These are phyloP conservation scores for Pseudogymnoascus destructans DNA, from an alignment of 2,329 filamentous ascomycete genomes.

Conservation along the genomic window DNA sequence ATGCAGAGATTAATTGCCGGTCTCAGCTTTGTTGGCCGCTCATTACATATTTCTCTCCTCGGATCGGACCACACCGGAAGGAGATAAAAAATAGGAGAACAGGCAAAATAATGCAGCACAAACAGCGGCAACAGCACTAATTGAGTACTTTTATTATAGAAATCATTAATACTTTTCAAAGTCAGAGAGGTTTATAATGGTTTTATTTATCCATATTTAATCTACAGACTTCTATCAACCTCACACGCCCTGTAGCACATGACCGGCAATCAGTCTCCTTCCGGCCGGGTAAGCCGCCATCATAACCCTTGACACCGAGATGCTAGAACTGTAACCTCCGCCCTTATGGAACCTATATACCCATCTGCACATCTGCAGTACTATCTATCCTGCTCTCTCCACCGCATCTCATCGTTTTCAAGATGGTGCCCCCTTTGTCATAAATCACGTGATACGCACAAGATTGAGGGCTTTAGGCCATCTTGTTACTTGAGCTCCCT, in stretches of 20 bases:
- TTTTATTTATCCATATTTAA: not conserved
- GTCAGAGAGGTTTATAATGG: not conserved
- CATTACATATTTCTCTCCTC: conserved; percentile 5
- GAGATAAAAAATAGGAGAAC: conserved; percentile 6
- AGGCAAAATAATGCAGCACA: not conserved
- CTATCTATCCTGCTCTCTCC: not conserved
- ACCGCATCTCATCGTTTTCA: not conserved
- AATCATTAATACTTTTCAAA: not conserved
- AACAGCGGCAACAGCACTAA: not conserved
- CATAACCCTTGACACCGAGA: not conserved
- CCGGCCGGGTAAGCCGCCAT: not conserved
- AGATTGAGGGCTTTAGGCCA: not conserved
- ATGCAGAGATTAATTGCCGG: not conserved
- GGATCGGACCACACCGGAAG: conserved; percentile 8
- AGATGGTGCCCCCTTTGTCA: not conserved
- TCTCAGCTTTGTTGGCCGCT: not conserved
- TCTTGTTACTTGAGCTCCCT: not conserved
- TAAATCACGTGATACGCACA: not conserved
- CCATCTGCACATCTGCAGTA: not conserved
- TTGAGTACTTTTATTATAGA: not conserved
- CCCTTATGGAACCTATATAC: not conserved
- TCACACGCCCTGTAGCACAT: not conserved
- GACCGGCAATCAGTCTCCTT: not conserved
- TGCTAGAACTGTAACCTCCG: not conserved
- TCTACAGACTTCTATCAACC: not conserved